These are phyloP conservation scores for Vickermania spadyakhi DNA, from an alignment of 208 protist species.

Conservation along the genomic window DNA sequence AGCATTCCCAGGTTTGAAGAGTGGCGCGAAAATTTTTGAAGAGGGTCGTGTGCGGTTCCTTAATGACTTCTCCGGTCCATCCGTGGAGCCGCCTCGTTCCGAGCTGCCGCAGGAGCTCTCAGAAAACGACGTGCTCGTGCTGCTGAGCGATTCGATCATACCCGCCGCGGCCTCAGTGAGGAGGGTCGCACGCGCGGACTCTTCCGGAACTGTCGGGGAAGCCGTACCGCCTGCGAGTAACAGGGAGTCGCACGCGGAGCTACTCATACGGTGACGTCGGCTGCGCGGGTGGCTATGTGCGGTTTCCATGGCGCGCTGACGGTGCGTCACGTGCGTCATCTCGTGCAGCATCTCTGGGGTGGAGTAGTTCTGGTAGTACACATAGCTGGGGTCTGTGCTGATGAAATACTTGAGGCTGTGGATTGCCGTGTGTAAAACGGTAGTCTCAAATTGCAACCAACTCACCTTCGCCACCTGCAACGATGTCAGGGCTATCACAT, in stretches of 20 bases:
- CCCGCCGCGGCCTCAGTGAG: background rate
- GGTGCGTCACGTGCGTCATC: conserved; percentile 16
- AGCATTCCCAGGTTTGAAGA: background rate
- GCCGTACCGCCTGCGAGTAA: background rate
- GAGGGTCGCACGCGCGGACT: background rate
- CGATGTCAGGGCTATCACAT: conserved; percentile 22
- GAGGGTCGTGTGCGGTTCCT: background rate
- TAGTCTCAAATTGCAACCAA: conserved; percentile 53
- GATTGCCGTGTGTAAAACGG: conserved; percentile 22
- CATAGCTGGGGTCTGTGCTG: conserved; percentile 30
- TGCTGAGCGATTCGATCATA: background rate
- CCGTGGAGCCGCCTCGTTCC: background rate
- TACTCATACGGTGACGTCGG: background rate
- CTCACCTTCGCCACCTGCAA: conserved; percentile 49
- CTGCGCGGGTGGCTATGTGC: background rate
- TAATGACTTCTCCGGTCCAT: background rate
- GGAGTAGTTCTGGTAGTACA: conserved; percentile 29
- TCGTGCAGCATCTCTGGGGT: conserved; percentile 34
- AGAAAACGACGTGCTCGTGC: background rate
- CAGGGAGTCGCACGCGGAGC: background rate
- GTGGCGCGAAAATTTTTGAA: background rate
- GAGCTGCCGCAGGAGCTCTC: background rate
- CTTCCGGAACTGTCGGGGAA: background rate
- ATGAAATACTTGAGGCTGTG: conserved; percentile 45
- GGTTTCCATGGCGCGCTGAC: background rate